Base-by-base conservation (phyloP, 1,284 basidiomycete species). In the Cryptococcus sp. region DNA sequence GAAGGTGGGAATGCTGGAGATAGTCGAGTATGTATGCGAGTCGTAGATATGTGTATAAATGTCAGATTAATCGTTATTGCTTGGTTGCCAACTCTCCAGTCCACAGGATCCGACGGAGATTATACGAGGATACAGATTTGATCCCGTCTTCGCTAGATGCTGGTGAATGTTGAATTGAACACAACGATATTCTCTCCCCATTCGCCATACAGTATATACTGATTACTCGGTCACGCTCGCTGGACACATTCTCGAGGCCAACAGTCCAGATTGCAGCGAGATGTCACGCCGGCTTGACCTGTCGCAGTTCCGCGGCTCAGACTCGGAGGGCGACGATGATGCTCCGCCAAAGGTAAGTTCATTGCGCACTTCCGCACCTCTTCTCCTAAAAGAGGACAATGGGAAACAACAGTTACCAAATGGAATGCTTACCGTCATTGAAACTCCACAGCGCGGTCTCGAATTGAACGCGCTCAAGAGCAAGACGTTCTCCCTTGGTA, bases 401-500 rank as follows among this genome's bases (percentile, higher is more conserved):
- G 2, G 29, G 29, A 13, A 13, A 34, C 8, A 29, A 29, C 26
- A 10, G 26, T 29, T n/a, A n/a, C 26, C 26, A 29, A 5, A 10
- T 29, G 26, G 4, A 20, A 19, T 3, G 37, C 34, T 38, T 19
- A 39, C 26, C n/a, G 25, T 29, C 29, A 26, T 15, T 46, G 46
- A 49, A 17, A 39, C 37, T n/a, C 19, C 34, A 25, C 17, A 75
- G 72, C 66, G 57, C 39, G 56, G 58, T 13, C 58, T 76, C 25
- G 67, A 72, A 37, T 63, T 80, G 15, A 72, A 71, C 44, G 65
- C 68, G n/a, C 62, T 76, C 40, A 79, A 79, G 54, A 70, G 69
- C 48, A 70, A 75, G 54, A 77, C 73, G 0, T 80, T 79, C 66
- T 67, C 73, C 2, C 68, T 75, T 54, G 80, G 79, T 0, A 76